Conservation (phyloP, 345 rosid species). For the Salix koriyanagi region DNA sequence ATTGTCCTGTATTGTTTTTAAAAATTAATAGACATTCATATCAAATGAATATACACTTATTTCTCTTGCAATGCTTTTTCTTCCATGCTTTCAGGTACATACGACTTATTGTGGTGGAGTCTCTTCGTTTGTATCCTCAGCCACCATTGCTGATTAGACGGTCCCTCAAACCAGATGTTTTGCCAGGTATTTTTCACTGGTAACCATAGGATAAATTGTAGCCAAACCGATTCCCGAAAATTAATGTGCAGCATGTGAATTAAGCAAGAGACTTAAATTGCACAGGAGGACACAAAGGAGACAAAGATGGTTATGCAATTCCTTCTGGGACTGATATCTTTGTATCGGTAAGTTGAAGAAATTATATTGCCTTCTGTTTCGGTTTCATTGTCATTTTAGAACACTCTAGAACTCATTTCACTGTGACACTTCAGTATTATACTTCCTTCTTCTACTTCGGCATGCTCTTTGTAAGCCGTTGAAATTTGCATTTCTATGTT, state of each 20-base stretch:
- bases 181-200: conserved; percentile 56
- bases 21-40: not conserved
- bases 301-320: conserved; percentile 59
- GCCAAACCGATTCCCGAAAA: not conserved
- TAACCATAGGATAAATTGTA: not conserved
- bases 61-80: not conserved
- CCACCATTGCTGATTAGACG: conserved; percentile 91
- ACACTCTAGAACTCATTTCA: too few species aligned
- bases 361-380: not conserved
- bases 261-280: conserved; percentile 7
- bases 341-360: conserved; percentile 55
- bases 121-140: conserved; percentile 90
- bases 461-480: too few species aligned
- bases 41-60: too few species aligned
- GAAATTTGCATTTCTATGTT: not conserved
- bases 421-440: too few species aligned
- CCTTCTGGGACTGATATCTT: conserved; percentile 90
- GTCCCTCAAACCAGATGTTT: conserved; percentile 55
- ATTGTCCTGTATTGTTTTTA: not conserved
- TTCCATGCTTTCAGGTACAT: conserved; percentile 53
- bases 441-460: too few species aligned
- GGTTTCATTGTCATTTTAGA: too few species aligned
- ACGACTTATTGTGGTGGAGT: conserved; percentile 72
- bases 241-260: not conserved
- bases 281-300: conserved; percentile 82